Evolutionary conservation across 306 rosid genomes (phyloP), one percentile per base, ranked within the genome.

Genomic region (Citrullus mucosospermus): DNA sequence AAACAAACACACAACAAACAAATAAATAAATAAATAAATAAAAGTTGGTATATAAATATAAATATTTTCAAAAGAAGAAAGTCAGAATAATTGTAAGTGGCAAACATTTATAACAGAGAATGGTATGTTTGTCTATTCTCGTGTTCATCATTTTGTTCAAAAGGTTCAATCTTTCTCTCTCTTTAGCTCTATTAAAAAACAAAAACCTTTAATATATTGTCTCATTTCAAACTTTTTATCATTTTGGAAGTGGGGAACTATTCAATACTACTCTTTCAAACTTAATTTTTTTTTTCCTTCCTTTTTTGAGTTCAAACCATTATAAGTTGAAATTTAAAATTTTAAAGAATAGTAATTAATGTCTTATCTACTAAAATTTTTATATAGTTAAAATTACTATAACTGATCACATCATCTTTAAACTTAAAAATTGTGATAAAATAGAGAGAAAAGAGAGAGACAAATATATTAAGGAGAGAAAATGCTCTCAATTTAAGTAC

Each of bases 61-160:
- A n/a, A 2, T 57, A 2, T 20, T 20, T 58, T 63, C 9, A 9
- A 17, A 17, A 16, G 14, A 66, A 39, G 15, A 38, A 66, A 68
- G 54, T 68, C 10, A 18, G 75, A 68, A 68, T 41, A 18, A 39
- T 70, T 6, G 2, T 30, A 50, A 73, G 77, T 73, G 77, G 77
- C 77, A 73, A 73, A 73, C 77, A 73, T 51, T 73, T 50, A 48
- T 73, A 48, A 10, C 77, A 73, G 77, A 73, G 77, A 73, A 73
- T 73, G 61, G 77, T 73, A 73, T 73, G 77, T 73, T 73, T 73
- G 60, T 73, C 76, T 48, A 48, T 73, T 73, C 77, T 73, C 43
- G 28, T 73, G 61, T 51, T 30, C 77, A 48, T 73, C 61, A 73
- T 73, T 73, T 51, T 51, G 22, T 71, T 69, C 10, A 69, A 69